Evolutionary conservation across 305 asterid species (phyloP).

Genomic region (Fraxinus sp.): DNA sequence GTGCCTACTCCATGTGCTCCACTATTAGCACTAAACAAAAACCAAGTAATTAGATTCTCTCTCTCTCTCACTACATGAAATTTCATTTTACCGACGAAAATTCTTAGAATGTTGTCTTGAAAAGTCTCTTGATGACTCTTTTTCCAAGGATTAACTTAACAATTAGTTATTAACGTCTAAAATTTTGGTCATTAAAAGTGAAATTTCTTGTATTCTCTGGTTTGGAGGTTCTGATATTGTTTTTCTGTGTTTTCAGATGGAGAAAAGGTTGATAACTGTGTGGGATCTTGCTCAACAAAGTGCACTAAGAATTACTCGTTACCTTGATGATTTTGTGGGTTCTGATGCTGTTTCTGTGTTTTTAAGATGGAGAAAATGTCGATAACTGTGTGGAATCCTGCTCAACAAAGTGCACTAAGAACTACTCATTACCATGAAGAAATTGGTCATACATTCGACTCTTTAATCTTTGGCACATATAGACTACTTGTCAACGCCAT

Average conservation of each 20-base stretch:
- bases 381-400: constrained; percentile 85
- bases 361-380: constrained; percentile 65
- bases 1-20: constrained; percentile 82
- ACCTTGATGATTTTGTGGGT: constrained; percentile 30
- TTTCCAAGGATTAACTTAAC: not conserved
- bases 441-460: not conserved
- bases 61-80: not conserved
- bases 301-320: constrained; percentile 57
- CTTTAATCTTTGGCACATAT: not conserved
- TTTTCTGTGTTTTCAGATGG: constrained; percentile 45
- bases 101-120: not conserved
- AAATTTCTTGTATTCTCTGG: not conserved
- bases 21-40: constrained; percentile 51
- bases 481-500: not conserved
- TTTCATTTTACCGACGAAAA: not conserved
- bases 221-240: not conserved
- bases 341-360: not conserved
- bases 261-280: constrained; percentile 69
- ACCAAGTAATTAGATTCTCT: constrained; percentile 50
- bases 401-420: constrained; percentile 54
- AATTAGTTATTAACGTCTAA: not conserved
- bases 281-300: constrained; percentile 76
- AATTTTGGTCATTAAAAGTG: not conserved
- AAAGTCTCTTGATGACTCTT: not conserved
- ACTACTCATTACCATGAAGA: not conserved